Conservation (phyloP, 2,329 filamentous ascomycete species). For the Whalleya microplaca region DNA sequence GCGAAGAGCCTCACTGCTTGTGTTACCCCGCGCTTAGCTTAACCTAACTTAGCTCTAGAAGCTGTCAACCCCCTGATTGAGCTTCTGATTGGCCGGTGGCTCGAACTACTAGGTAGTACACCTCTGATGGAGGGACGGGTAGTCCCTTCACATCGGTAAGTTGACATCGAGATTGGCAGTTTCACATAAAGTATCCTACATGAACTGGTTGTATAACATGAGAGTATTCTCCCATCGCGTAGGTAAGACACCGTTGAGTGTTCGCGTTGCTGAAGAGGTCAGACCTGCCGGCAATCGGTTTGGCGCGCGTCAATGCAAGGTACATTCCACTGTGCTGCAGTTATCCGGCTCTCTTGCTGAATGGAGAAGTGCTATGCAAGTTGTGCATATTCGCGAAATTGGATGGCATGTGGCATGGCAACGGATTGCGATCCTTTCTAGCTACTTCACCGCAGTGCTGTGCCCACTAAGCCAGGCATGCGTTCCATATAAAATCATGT, state of each 20-base stretch:
- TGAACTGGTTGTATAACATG: background rate
- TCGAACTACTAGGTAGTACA: constrained; percentile 12
- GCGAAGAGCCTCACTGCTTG: background rate
- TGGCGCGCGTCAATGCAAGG: background rate
- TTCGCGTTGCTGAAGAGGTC: no score
- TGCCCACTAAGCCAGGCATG: background rate
- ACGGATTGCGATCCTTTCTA: background rate
- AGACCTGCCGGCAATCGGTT: no score
- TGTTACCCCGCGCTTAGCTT: background rate
- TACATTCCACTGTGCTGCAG: background rate
- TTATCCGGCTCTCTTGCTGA: background rate
- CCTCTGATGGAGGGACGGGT: constrained; percentile 21
- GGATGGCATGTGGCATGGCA: background rate
- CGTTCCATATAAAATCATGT: background rate
- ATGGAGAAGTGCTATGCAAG: background rate
- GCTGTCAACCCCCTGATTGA: background rate
- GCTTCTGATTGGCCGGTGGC: constrained; percentile 27
- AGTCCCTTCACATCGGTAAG: constrained; percentile 13
- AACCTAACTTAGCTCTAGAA: background rate
- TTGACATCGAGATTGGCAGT: background rate
- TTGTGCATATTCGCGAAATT: background rate
- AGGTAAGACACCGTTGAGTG: no score
- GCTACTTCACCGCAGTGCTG: background rate
- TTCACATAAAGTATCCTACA: constrained; percentile 1
- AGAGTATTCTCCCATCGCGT: no score